Conservation (phyloP, 805 yeast species). For the Hanseniaspora pseudoguilliermondii region DNA sequence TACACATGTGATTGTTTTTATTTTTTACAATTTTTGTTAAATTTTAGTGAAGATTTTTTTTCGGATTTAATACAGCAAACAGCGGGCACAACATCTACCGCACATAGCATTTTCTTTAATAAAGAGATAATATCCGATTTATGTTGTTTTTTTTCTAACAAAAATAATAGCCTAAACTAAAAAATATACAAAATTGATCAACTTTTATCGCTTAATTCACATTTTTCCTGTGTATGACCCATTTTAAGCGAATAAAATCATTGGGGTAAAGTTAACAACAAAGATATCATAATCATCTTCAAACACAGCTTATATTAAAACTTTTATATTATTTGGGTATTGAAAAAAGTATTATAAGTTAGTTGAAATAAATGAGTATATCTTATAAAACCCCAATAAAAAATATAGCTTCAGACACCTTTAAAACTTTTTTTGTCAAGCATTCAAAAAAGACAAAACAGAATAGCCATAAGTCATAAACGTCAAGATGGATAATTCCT, state of each 20-base stretch:
- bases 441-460: not conserved
- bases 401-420: not conserved
- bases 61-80: too few species aligned
- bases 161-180: not conserved
- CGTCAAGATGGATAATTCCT: not conserved
- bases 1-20: too few species aligned
- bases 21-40: too few species aligned
- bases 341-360: too few species aligned
- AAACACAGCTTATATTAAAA: not conserved
- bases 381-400: not conserved
- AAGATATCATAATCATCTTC: not conserved
- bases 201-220: not conserved
- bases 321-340: too few species aligned
- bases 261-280: not conserved
- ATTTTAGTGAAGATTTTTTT: too few species aligned
- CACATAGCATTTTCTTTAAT: too few species aligned
- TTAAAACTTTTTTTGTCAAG: not conserved
- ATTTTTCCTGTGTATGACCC: not conserved
- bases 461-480: not conserved
- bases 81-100: too few species aligned
- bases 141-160: not conserved
- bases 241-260: not conserved
- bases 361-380: not conserved
- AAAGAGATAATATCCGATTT: not conserved
- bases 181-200: not conserved